Base-by-base conservation (phyloP, 306 rosid genomes). In the Calophaca sinica region DNA sequence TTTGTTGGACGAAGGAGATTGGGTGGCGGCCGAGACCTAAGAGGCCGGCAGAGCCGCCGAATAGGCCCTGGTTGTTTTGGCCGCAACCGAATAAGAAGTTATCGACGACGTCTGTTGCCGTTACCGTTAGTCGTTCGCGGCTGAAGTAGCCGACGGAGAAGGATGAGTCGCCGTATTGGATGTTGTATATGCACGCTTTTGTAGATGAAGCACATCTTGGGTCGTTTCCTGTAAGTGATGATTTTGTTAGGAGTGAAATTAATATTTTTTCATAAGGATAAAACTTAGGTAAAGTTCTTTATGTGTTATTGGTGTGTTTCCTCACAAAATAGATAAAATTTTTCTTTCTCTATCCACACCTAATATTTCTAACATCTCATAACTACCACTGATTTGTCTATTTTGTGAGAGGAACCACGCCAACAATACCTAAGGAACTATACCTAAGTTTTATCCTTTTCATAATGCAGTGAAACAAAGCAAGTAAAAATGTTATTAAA, bases 1-100 rank as follows among this genome's bases (percentile, higher is more conserved):
- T 89, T 51, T 91, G 98, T 63, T 88, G 80, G 66, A 93, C 83
- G 4, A 93, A 6, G 53, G 98, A 93, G 71, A 88, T 76, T 0
- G 75, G 80, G 79, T 81, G 78, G n/a, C 96, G 88, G 59, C 91
- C 98, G 2, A 93, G 96, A 67, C 98, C 97, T 4, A 93, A 53
- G 12, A 91, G 73, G 1, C 98, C 96, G 11, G 97, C 92, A 0
- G 87, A 3, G 36, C 92, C 86, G 0, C 84, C 45, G 49, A 88
- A 92, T 29, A 82, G 83, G 14, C 97, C 97, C 0, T 74, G 62
- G 79, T 92, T 89, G 76, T 92, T 33, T 29, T 92, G 90, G 81
- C 97, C 97, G 36, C 97, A 92, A 0, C 94, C 97, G 13, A 92
- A 87, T 36, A 88, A 49, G 76, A 87, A 88, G 4, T 54, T 14